phyloP scores from a whole-genome alignment of 1,284 basidiomycete species.

The Trametes versicolor region DNA sequence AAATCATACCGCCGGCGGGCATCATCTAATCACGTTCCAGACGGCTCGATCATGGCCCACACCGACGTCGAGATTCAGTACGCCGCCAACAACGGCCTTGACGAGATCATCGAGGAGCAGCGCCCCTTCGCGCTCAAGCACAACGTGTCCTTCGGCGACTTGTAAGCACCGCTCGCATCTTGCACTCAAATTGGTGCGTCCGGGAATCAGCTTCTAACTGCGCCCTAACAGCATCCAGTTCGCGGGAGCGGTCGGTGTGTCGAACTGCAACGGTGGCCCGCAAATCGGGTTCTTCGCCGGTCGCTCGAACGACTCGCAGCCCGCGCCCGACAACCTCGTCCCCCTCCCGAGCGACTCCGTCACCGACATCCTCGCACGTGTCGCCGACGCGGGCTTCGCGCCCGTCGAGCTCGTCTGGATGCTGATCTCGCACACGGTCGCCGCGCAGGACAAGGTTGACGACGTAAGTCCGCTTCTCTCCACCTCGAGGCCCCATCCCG shows the following conservation, averaged over 20 bases:
- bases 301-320: conserved; percentile 35
- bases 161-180: conserved; percentile 32
- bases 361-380: conserved; percentile 42
- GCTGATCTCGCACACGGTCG: conserved; percentile 43
- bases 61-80: conserved; percentile 37
- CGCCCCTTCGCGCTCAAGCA: conserved; percentile 41
- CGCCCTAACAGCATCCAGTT: conserved; percentile 41
- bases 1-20: neutral
- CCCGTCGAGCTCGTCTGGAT: conserved; percentile 43
- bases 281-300: conserved; percentile 42
- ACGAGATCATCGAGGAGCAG: conserved; percentile 43
- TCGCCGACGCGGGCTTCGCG: conserved; percentile 42
- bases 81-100: conserved; percentile 43
- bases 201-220: neutral
- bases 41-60: conserved; percentile 44
- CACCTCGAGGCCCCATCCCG: neutral
- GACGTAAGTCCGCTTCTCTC: conserved; percentile 16
- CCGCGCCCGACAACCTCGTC: conserved; percentile 41
- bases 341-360: conserved; percentile 42
- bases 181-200: neutral
- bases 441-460: conserved; percentile 41
- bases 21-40: conserved; percentile 18
- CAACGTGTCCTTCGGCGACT: conserved; percentile 45
- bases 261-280: conserved; percentile 46
- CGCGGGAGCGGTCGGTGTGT: conserved; percentile 43